Conservation (phyloP, 179 eudicot genomes). For the Beta corolliflora region DNA sequence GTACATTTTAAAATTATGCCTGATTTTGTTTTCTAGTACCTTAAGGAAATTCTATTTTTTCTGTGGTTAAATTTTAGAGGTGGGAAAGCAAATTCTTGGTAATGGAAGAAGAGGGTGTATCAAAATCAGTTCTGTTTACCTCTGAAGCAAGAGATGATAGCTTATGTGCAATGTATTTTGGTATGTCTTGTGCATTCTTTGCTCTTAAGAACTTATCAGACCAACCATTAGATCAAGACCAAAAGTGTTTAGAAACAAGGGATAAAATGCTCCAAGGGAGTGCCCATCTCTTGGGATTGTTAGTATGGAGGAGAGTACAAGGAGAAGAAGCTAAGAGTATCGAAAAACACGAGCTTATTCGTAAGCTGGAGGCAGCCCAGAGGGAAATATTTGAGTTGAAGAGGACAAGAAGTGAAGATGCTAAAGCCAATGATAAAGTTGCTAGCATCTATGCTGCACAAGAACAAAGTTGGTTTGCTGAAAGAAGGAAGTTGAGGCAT, state of each 20-base stretch:
- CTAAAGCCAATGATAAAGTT: slow-evolving; percentile 90
- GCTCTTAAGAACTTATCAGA: slow-evolving; percentile 52
- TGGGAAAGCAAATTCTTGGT: slow-evolving; percentile 23
- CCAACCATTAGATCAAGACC: slow-evolving; percentile 33
- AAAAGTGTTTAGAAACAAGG: slow-evolving; percentile 50
- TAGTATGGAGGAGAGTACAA: slow-evolving; percentile 70
- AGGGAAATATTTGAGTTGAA: slow-evolving; percentile 59
- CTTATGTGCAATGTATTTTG: slow-evolving; percentile 65
- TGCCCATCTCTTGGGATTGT: slow-evolving; percentile 71
- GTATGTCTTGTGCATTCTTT: slow-evolving; percentile 72
- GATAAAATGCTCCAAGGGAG: slow-evolving; percentile 60
- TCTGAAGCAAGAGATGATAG: slow-evolving; percentile 51
- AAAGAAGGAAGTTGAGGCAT: slow-evolving; percentile 63
- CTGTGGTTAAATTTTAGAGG: slow-evolving; percentile 17
- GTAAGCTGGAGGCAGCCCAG: slow-evolving; percentile 52
- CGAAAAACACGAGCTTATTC: slow-evolving; percentile 42
- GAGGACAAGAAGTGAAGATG: slow-evolving; percentile 72
- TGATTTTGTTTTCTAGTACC: slow-evolving; percentile 10
- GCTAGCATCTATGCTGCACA: slow-evolving; percentile 74
- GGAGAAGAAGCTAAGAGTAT: slow-evolving; percentile 28
- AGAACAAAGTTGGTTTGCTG: slow-evolving; percentile 80
- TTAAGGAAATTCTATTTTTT: background rate
- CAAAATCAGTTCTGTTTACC: slow-evolving; percentile 27
- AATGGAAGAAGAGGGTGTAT: slow-evolving; percentile 59
- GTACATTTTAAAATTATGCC: background rate